These are phyloP conservation scores for Senecio squalidus DNA, from an alignment of 140 eudicot species.

Conservation along the genomic window DNA sequence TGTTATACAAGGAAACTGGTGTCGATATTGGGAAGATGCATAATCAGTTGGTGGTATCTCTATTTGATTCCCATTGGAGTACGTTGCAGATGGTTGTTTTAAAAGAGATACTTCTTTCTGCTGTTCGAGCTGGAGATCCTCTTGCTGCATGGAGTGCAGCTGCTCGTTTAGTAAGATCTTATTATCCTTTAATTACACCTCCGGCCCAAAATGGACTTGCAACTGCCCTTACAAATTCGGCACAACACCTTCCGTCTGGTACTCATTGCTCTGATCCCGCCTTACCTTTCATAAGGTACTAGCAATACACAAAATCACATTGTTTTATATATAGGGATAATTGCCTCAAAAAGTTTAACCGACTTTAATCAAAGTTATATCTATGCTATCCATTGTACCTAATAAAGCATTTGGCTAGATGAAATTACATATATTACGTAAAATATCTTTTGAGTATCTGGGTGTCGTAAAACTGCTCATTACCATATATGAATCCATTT, in stretches of 20 bases:
- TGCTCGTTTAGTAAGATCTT: conserved; percentile 86
- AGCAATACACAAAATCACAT: background rate
- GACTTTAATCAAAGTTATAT: background rate
- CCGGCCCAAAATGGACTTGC: conserved; percentile 88
- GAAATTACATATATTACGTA: no score
- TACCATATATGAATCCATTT: no score
- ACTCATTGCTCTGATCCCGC: conserved; percentile 97
- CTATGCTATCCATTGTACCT: no score
- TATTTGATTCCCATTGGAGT: conserved; percentile 96
- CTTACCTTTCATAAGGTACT: conserved; percentile 84
- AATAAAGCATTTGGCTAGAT: no score
- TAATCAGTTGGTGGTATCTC: conserved; percentile 65
- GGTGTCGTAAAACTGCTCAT: no score
- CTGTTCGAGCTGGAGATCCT: conserved; percentile 96
- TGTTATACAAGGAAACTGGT: conserved; percentile 46
- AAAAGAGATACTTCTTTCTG: conserved; percentile 86
- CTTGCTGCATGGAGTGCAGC: conserved; percentile 99
- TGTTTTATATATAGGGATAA: background rate
- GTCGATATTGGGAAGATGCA: conserved; percentile 63
- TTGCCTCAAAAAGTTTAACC: background rate
- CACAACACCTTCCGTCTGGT: conserved; percentile 89
- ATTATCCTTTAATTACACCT: conserved; percentile 92
- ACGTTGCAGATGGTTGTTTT: conserved; percentile 97
- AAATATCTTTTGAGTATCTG: no score
- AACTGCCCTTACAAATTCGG: conserved; percentile 73